phyloP scores from a whole-genome alignment of 164 flowering plant species.

The Tinospora cordifolia region DNA sequence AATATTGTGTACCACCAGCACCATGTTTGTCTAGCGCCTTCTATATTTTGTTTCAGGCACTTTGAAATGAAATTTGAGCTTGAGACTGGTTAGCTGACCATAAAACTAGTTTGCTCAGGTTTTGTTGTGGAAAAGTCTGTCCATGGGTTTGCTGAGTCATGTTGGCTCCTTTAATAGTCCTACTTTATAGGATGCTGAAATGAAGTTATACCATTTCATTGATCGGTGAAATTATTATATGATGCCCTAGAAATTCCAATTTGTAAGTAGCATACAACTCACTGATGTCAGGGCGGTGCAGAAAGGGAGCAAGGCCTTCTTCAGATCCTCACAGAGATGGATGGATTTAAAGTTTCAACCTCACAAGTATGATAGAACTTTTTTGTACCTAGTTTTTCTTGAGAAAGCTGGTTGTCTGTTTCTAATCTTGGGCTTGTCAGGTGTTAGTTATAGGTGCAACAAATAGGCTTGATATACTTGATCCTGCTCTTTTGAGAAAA shows the following conservation, averaged over 20 bases:
- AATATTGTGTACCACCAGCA: not conserved
- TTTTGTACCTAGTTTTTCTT: not conserved
- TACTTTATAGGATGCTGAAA: not conserved
- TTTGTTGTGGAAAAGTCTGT: not conserved
- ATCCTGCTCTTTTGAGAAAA: constrained; percentile 93
- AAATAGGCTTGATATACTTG: constrained; percentile 88
- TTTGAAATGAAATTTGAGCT: not conserved
- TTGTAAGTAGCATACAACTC: constrained; percentile 5
- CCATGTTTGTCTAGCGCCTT: not conserved
- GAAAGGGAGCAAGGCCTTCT: constrained; percentile 97
- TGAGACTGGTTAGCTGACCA: not conserved
- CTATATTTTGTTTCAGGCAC: not conserved
- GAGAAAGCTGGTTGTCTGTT: not conserved
- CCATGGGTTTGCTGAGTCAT: not conserved
- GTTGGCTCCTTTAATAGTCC: not conserved
- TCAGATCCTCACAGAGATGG: constrained; percentile 96
- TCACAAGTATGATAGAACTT: constrained; percentile 47
- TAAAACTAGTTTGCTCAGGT: constrained; percentile 5
- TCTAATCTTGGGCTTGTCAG: constrained; percentile 37
- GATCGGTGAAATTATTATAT: not conserved
- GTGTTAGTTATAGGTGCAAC: constrained; percentile 96
- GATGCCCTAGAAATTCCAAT: constrained; percentile 1
- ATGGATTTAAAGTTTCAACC: constrained; percentile 89
- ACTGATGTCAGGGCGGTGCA: constrained; percentile 75
- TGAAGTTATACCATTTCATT: not conserved